Evolutionary conservation across 129 eudicot species (phyloP), one percentile per base, ranked within the genome.

Genomic region (Lactuca sativa): DNA sequence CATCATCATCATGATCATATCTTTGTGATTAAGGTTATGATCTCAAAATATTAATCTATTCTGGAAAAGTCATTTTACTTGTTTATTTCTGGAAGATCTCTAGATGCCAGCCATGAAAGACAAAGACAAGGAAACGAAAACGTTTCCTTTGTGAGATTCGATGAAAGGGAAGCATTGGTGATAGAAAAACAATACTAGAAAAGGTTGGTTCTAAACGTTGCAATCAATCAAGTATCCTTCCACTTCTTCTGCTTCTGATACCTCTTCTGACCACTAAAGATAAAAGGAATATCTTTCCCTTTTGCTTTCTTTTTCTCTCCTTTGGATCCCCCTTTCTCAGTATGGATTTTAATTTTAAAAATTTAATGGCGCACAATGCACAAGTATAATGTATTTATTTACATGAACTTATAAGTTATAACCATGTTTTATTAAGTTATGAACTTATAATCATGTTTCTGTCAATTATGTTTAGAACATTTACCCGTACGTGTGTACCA

Each of bases 131-230:
- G 72, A 66, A 77, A 82, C 87, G 82, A 83, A 55, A 68, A 67
- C 53, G 43, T 52, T 31, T 75, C 21, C 14, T 67, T 76, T 72
- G 82, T 21, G 74, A 66, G 73, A 59, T 71, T 80, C 86, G 72
- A 80, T 86, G 84, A 86, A 77, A 86, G 80, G 78, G 82, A 80
- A 86, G 83, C 82, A 62, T 65, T 57, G 67, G 70, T 54, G 65
- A 59, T 67, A 62, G 36, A 51, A 76, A 61, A 54, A 18, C 51
- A 8, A 40, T 49, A 76, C 48, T 21, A 61, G 38, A 44, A 76
- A 76, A 70, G 41, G 73, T 72, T 58, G 70, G 89, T 74, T 83
- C 80, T 80, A 84, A 68, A 75, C 70, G 90, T 84, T 84, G 47
- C 85, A 72, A 77, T 89, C 92, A 81, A 76, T 60, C 63, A 62